Evolutionary conservation across 192 early-diverging fungal genomes (phyloP).

Genomic region (Entomortierella beljakovae): DNA sequence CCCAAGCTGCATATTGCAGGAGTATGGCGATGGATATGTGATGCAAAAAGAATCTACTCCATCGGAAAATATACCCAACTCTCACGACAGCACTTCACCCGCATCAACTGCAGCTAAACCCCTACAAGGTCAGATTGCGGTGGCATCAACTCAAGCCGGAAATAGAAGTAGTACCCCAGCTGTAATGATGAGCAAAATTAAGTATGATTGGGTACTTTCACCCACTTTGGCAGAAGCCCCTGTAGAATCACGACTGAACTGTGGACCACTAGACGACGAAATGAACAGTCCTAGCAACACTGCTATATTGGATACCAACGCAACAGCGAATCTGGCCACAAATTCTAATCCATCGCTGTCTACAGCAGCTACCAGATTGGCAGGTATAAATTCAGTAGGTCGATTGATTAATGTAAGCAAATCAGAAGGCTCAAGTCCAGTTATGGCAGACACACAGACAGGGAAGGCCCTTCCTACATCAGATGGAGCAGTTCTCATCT

Average conservation of each 20-base stretch:
- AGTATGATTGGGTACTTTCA: conserved; percentile 36
- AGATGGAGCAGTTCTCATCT: neutral
- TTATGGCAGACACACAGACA: too few species aligned
- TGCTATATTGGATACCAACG: too few species aligned
- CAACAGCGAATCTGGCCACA: neutral
- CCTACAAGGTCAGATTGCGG: neutral
- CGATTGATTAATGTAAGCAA: neutral
- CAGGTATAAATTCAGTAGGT: neutral
- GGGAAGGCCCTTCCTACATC: neutral
- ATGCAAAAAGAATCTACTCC: neutral
- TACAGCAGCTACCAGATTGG: neutral
- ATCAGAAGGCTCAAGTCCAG: neutral
- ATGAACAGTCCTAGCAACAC: too few species aligned
- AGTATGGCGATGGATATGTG: conserved; percentile 10
- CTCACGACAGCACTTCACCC: neutral
- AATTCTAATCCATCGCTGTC: neutral
- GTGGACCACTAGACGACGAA: conserved; percentile 30
- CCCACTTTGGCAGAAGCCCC: conserved; percentile 23
- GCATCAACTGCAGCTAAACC: neutral
- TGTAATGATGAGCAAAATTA: conserved; percentile 49
- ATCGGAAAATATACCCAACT: conserved; percentile 8
- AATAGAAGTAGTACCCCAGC: conserved; percentile 41
- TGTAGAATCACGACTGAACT: conserved; percentile 9
- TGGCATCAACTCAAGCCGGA: neutral
- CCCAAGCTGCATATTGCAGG: neutral